Conservation (phyloP, 495 filamentous ascomycete genomes). For the Parathielavia appendiculata region DNA sequence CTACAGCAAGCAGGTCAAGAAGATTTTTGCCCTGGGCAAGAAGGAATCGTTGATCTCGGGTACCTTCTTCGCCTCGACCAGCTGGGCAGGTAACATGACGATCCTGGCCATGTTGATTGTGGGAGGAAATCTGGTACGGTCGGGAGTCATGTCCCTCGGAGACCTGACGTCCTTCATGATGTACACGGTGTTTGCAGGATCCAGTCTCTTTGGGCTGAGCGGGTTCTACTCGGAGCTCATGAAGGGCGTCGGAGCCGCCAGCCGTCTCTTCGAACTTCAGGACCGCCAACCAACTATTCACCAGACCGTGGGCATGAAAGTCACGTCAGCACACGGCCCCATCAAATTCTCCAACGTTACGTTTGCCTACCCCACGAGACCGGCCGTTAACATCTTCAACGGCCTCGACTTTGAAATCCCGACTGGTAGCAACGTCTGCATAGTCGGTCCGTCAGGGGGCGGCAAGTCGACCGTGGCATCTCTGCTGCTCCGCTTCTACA, state of each 20-base stretch:
- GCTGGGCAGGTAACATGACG: constrained; percentile 91
- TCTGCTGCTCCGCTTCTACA: constrained; percentile 85
- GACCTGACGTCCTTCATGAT: constrained; percentile 97
- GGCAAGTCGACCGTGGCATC: constrained; percentile 93
- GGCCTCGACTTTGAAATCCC: constrained; percentile 84
- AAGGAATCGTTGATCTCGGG: constrained; percentile 81
- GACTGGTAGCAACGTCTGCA: constrained; percentile 88
- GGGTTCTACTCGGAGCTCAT: constrained; percentile 97
- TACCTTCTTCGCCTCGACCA: constrained; percentile 84
- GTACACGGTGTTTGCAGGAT: constrained; percentile 92
- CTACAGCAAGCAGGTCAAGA: constrained; percentile 87
- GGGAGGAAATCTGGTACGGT: constrained; percentile 82
- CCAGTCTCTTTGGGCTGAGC: constrained; percentile 84
- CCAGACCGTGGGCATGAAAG: constrained; percentile 70
- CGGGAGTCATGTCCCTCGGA: constrained; percentile 79
- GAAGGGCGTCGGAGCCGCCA: constrained; percentile 96
- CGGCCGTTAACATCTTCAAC: constrained; percentile 86
- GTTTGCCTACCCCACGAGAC: constrained; percentile 87
- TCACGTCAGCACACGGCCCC: constrained; percentile 74
- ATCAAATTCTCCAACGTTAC: constrained; percentile 80
- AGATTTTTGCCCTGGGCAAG: constrained; percentile 84
- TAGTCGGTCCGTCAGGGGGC: constrained; percentile 91
- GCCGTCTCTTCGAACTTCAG: constrained; percentile 90
- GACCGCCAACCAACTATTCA: constrained; percentile 84
- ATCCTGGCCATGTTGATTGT: constrained; percentile 88